These are phyloP conservation scores for Penicillium bialowiezense DNA, from an alignment of 495 filamentous ascomycete species.

Conservation along the genomic window DNA sequence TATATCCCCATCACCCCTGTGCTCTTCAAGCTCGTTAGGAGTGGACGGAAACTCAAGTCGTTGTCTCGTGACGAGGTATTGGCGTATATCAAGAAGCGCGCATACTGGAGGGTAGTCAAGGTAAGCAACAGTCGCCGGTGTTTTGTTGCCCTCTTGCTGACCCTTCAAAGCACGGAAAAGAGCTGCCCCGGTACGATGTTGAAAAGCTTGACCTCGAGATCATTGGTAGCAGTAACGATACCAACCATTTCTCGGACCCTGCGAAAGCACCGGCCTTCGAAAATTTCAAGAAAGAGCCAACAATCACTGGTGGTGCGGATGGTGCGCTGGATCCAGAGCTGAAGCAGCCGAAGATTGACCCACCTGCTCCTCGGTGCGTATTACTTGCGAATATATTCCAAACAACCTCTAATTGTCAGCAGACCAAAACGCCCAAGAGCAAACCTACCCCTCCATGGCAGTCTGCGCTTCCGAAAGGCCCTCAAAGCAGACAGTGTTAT, in stretches of 20 bases:
- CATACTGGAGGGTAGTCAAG: conserved; percentile 12
- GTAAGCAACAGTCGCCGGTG: not conserved
- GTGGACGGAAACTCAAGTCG: not conserved
- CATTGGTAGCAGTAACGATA: conserved; percentile 11
- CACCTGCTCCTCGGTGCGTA: not conserved
- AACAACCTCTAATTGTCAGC: not conserved
- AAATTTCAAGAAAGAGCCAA: conserved; percentile 9
- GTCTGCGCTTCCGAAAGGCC: not conserved
- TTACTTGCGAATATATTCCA: not conserved
- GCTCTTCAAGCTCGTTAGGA: conserved; percentile 5
- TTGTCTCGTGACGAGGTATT: conserved; percentile 4
- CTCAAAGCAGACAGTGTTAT: conserved; percentile 10
- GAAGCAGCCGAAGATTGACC: conserved; percentile 4
- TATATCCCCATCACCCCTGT: conserved; percentile 8
- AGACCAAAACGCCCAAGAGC: conserved; percentile 4
- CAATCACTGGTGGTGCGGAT: conserved; percentile 6
- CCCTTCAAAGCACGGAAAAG: not conserved
- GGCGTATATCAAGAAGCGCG: not conserved
- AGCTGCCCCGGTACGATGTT: conserved; percentile 5
- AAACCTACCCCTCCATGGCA: conserved; percentile 4
- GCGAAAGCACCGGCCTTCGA: not conserved
- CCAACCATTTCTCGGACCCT: conserved; percentile 4
- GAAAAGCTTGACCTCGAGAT: conserved; percentile 9
- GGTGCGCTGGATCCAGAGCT: conserved; percentile 4
- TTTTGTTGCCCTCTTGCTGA: too few relatives aligned